phyloP scores from a whole-genome alignment of 2,329 filamentous ascomycete species.

The Emergomyces pasteurianus region DNA sequence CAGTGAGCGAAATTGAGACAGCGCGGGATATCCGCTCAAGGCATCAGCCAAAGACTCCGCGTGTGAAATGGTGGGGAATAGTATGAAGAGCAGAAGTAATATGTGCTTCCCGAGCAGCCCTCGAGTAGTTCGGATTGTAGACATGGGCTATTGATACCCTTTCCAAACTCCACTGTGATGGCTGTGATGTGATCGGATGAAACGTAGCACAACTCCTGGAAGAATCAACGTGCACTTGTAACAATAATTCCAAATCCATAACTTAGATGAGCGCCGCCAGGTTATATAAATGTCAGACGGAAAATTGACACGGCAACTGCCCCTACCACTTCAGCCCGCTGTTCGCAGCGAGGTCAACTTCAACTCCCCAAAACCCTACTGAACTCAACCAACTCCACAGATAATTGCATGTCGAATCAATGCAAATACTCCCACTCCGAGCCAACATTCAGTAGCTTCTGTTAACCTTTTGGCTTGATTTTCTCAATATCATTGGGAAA shows the following conservation, averaged over 20 bases:
- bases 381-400: neutral
- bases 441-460: neutral
- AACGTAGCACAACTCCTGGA: neutral
- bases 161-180: neutral
- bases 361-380: neutral
- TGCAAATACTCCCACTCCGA: neutral
- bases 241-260: neutral
- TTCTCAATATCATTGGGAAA: neutral
- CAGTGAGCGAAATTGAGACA: neutral
- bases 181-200: neutral
- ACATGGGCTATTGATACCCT: neutral
- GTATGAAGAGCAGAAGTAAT: neutral
- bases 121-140: conserved; percentile 2
- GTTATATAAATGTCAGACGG: neutral
- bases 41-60: neutral
- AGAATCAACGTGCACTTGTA: neutral
- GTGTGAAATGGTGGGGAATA: neutral
- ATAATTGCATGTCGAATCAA: neutral
- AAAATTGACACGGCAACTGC: neutral
- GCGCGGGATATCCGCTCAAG: neutral
- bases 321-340: no score
- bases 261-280: neutral
- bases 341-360: no score
- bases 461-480: neutral
- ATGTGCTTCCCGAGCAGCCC: neutral